Percentiles rank a stretch among this genome's conserved stretches.
Conservation (phyloP, 2,329 filamentous ascomycete species). For the Arthrobotrys pseudoclavata region DNA sequence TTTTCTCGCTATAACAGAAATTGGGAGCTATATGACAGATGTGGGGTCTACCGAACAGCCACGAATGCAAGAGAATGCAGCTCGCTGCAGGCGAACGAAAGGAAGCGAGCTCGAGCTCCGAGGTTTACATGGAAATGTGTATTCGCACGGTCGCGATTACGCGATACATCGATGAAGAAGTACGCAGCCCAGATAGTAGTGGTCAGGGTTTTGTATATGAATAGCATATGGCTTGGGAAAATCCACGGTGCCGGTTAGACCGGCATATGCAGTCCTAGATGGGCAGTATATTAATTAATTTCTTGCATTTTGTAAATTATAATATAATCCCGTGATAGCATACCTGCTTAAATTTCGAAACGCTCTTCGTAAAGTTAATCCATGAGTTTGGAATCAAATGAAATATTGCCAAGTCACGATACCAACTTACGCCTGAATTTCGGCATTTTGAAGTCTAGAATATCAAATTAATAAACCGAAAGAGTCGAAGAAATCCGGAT, state of each 20-base stretch:
- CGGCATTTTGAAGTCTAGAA: not conserved
- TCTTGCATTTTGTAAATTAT: not conserved
- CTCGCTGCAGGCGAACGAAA: slow-evolving; percentile 5
- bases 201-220: not conserved
- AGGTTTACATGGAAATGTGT: not conserved
- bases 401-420: slow-evolving; percentile 25
- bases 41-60: slow-evolving; percentile 14
- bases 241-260: slow-evolving; percentile 17
- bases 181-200: not conserved
- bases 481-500: slow-evolving; percentile 34
- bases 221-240: slow-evolving; percentile 4
- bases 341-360: not conserved
- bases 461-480: not conserved
- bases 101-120: slow-evolving; percentile 14
- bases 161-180: not conserved
- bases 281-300: not conserved
- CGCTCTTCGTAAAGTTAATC: not conserved
- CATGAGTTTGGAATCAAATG: not conserved
- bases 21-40: not conserved
- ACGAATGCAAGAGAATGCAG: not conserved
- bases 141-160: slow-evolving; percentile 3
- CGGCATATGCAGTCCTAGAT: not conserved
- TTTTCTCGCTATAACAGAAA: not conserved
- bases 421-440: not conserved
- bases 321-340: slow-evolving; percentile 4